phyloP scores from a whole-genome alignment of 2,329 filamentous ascomycete species.

The Nemania sp. region DNA sequence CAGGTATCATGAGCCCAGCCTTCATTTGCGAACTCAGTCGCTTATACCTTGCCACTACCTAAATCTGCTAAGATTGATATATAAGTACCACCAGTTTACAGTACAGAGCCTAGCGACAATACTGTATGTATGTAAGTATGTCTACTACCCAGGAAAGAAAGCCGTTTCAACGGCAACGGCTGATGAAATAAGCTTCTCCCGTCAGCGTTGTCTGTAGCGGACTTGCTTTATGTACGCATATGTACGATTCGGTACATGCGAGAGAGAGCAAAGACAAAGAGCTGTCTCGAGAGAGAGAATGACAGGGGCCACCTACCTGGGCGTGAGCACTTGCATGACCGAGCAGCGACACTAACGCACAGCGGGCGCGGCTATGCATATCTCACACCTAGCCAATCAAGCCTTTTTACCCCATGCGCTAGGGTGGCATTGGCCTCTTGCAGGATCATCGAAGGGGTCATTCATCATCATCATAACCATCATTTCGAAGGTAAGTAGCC shows the following conservation, averaged over 20 bases:
- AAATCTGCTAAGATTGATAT: no score
- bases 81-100: no score
- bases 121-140: no score
- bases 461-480: slow-evolving; percentile 27
- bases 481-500: slow-evolving; percentile 39
- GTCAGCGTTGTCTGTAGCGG: slow-evolving; percentile 36
- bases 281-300: slow-evolving; percentile 33
- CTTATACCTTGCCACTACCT: no score
- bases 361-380: slow-evolving; percentile 55
- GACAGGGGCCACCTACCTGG: slow-evolving; percentile 46
- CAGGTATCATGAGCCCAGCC: no score
- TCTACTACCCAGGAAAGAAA: slow-evolving; percentile 31
- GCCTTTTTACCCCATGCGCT: slow-evolving; percentile 47
- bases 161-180: slow-evolving; percentile 42
- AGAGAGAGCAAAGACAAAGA: slow-evolving; percentile 23
- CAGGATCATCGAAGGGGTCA: slow-evolving; percentile 37
- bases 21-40: background rate
- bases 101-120: no score
- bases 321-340: slow-evolving; percentile 53
- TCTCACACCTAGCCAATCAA: slow-evolving; percentile 51
- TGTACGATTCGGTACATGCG: slow-evolving; percentile 37
- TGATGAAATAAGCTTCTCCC: slow-evolving; percentile 42
- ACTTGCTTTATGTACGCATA: slow-evolving; percentile 5
- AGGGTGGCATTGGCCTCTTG: slow-evolving; percentile 29
- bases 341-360: slow-evolving; percentile 53